Conservation (phyloP, 192 early-diverging fungal species). For the Funneliformis geosporum region DNA sequence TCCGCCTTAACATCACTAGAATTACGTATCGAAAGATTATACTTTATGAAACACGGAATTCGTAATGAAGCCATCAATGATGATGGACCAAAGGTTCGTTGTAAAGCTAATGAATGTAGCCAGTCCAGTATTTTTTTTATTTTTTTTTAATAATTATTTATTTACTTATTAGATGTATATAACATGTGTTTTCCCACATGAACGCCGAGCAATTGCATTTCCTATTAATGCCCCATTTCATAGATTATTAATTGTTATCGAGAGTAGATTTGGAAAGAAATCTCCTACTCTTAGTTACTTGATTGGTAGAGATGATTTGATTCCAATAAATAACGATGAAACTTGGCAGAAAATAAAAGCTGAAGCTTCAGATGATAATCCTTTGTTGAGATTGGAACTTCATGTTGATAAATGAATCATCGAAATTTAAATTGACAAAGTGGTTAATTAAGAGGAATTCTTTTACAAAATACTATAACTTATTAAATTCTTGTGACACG, state of each 20-base stretch:
- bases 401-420: background rate
- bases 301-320: background rate
- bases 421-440: too few relatives aligned
- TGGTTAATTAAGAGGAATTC: too few relatives aligned
- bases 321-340: background rate
- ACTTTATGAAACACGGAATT: background rate
- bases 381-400: background rate
- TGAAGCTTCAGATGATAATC: background rate
- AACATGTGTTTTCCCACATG: background rate
- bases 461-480: constrained; percentile 13
- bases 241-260: background rate
- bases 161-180: background rate
- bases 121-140: too few relatives aligned
- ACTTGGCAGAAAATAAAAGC: background rate
- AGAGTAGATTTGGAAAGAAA: background rate
- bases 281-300: background rate
- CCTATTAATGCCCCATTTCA: background rate
- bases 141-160: background rate
- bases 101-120: background rate
- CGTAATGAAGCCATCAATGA: background rate
- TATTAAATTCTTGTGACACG: too few relatives aligned
- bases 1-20: background rate
- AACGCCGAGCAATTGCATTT: background rate
- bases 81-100: background rate
- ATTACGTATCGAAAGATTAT: background rate